Percentiles rank a stretch among this genome's conserved stretches.
phyloP scores from a whole-genome alignment of 208 protist species.

The Lotmaria passim region DNA sequence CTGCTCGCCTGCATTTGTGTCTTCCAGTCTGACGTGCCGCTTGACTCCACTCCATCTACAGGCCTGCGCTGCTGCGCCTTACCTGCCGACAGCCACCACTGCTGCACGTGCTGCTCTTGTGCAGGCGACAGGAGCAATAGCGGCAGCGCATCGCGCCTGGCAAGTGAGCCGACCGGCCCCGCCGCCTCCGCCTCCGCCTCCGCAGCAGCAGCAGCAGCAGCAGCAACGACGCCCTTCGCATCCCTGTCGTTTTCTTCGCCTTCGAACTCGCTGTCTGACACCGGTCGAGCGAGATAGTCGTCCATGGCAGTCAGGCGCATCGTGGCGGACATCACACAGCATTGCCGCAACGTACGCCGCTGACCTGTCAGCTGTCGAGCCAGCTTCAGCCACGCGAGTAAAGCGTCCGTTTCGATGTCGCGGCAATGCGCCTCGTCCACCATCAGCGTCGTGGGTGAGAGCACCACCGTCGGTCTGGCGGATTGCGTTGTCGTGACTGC shows the following conservation, averaged over 20 bases:
- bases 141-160: background rate
- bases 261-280: background rate
- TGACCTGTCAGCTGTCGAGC: background rate
- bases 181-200: background rate
- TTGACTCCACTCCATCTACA: no score
- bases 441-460: constrained; percentile 71
- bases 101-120: constrained; percentile 17
- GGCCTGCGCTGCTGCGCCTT: no score
- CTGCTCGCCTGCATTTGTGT: background rate
- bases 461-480: background rate
- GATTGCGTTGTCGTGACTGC: background rate
- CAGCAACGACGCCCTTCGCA: no score
- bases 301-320: constrained; percentile 56
- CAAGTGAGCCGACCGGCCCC: no score
- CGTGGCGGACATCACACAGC: constrained; percentile 82
- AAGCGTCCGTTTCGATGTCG: constrained; percentile 71
- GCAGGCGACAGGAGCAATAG: constrained; percentile 23
- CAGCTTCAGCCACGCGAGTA: constrained; percentile 64
- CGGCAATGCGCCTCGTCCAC: constrained; percentile 84
- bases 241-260: no score
- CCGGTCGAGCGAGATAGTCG: constrained; percentile 35
- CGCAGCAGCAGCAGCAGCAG: no score
- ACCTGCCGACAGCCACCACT: no score
- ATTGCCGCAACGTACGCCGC: constrained; percentile 38
- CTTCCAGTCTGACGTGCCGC: background rate